Base-by-base conservation (phyloP, 2,329 filamentous ascomycete species). In the Apiospora phragmitis region DNA sequence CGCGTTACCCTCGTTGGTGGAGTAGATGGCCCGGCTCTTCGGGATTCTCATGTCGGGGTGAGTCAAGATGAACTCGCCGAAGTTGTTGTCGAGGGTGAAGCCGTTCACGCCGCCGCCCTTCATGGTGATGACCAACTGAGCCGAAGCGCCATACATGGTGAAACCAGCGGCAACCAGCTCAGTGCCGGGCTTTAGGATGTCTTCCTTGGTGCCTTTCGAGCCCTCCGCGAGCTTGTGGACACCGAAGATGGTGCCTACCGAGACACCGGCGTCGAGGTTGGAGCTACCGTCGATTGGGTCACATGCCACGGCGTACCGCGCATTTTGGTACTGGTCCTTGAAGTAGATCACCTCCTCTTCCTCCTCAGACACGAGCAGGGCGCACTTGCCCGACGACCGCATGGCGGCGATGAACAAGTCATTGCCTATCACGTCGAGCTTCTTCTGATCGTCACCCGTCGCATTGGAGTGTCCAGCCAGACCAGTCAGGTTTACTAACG, bases 101-200 rank as follows among this genome's bases (percentile, higher is more conserved):
- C 96, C 96, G 84, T 98, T 98, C 83, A 99, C 96, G 73, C 85
- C 89, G 74, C 95, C 93, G 75, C 91, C 94, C 83, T 92, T 93
- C 94, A 98, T 98, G 76, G 96, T 99, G 80, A 99, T 93, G 78
- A 99, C 96, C 65, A 99, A 88, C 85, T 98, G 95, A 4, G 96
- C 91, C 3, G 95, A 98, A 76, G 96, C 96, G 79, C 96, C 96
- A 84, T 99, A 99, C 96, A 99, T 99, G 83, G 96, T 99, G 88
- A 99, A 99, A n/a, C 96, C 96, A 29, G 94, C 92, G 45, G 96
- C 95, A 26, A 98, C 89, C 75, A 98, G 90, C 83, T 98, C 95
- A 1, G 93, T 95, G 70, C 96, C 96, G 0, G 96, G 93, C 82
- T 91, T 91, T 72, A 98, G 89, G 72, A 99, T 89, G 81, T 98